phyloP scores from a whole-genome alignment of 306 rosid species.

The Quercus aquifolioides region DNA sequence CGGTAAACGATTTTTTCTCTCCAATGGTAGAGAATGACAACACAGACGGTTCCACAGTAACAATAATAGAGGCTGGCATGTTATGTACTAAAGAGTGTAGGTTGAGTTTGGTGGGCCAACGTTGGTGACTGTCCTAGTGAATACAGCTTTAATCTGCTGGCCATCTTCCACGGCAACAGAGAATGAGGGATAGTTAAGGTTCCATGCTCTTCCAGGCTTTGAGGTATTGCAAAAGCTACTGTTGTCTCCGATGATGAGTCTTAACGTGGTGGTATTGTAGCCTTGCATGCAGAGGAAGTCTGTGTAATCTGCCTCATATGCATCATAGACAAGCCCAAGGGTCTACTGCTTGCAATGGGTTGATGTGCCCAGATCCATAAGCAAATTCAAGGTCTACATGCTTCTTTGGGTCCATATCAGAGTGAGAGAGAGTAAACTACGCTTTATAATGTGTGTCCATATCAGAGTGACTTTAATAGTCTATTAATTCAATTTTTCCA shows the following conservation, averaged over 20 bases:
- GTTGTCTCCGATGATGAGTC: slow-evolving; percentile 23
- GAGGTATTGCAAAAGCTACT: slow-evolving; percentile 10
- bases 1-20: slow-evolving; percentile 4
- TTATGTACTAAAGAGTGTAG: background rate
- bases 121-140: slow-evolving; percentile 25
- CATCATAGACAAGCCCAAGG: slow-evolving; percentile 22
- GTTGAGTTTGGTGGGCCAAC: slow-evolving; percentile 30
- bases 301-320: slow-evolving; percentile 3
- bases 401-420: slow-evolving; percentile 20
- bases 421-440: background rate
- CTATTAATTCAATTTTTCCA: no score
- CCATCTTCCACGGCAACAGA: slow-evolving; percentile 28
- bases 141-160: background rate
- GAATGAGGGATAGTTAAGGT: slow-evolving; percentile 35
- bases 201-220: slow-evolving; percentile 23
- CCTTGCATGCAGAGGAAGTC: slow-evolving; percentile 32
- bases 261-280: slow-evolving; percentile 21
- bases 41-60: slow-evolving; percentile 1
- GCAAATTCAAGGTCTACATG: slow-evolving; percentile 27
- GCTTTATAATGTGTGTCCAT: no score
- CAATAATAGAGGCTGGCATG: background rate
- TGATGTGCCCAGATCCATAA: slow-evolving; percentile 31
- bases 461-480: no score
- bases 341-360: slow-evolving; percentile 14
- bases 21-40: slow-evolving; percentile 16